Conservation (phyloP, 176 grass and related monocot genomes). For the Eremochloa ophiuroides region DNA sequence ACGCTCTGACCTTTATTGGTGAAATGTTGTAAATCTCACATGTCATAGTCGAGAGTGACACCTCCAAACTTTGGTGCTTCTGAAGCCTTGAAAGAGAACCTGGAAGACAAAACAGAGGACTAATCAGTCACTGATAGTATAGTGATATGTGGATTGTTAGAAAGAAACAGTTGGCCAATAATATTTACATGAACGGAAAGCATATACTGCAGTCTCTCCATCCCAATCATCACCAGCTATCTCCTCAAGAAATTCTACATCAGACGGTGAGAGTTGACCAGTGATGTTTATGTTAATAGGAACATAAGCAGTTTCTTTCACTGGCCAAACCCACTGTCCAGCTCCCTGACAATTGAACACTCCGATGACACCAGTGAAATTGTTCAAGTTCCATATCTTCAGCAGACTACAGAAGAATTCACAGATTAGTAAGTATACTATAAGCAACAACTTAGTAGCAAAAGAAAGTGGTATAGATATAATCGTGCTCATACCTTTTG, state of each 20-base stretch:
- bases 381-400: conserved; percentile 66
- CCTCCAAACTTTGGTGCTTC: conserved; percentile 23
- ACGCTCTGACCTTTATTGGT: conserved; percentile 34
- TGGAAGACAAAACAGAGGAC: neutral
- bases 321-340: conserved; percentile 47
- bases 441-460: neutral
- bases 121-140: neutral
- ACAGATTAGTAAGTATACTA: neutral
- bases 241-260: conserved; percentile 47
- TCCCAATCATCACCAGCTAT: conserved; percentile 33
- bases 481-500: conserved; percentile 22
- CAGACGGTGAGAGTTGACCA: conserved; percentile 27
- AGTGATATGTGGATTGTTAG: neutral
- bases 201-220: conserved; percentile 46
- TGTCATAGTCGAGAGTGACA: conserved; percentile 36
- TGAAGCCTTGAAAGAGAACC: conserved; percentile 35
- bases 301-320: conserved; percentile 29
- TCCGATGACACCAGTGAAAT: conserved; percentile 44
- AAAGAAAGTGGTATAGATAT: neutral
- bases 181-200: conserved; percentile 48
- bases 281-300: conserved; percentile 16
- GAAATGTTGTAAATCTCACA: conserved; percentile 44
- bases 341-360: conserved; percentile 60
- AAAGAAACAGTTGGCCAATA: neutral
- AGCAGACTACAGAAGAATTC: conserved; percentile 36